Conservation (phyloP, 2,329 filamentous ascomycete genomes). For the Harringtonia lauricola region DNA sequence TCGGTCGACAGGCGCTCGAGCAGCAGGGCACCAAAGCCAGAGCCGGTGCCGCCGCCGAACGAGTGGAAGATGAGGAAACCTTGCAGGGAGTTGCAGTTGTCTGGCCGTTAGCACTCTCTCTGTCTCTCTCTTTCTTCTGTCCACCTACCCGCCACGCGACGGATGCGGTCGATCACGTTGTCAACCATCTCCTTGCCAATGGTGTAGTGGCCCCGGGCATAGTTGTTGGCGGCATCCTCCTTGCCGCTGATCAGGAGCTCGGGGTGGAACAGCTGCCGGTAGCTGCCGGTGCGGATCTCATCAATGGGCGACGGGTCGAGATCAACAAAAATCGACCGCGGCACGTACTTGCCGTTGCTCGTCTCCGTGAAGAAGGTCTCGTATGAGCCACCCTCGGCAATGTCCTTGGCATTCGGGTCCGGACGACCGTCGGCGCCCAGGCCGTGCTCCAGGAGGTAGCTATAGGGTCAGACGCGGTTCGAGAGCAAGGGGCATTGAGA, state of each 20-base stretch:
- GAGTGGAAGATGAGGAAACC: conserved; percentile 68
- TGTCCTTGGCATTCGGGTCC: conserved; percentile 48
- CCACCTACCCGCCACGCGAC: conserved; percentile 56
- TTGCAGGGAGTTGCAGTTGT: conserved; percentile 63
- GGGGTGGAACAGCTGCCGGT: conserved; percentile 61
- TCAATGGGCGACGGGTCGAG: conserved; percentile 64
- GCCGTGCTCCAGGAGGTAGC: conserved; percentile 64
- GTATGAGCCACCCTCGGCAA: conserved; percentile 51
- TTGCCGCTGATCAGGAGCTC: conserved; percentile 64
- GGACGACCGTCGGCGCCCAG: conserved; percentile 53
- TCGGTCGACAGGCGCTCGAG: conserved; percentile 63
- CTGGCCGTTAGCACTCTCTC: conserved; percentile 28
- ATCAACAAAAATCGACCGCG: conserved; percentile 62
- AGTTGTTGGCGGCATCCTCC: conserved; percentile 70
- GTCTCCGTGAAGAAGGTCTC: conserved; percentile 69
- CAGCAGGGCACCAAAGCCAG: conserved; percentile 60
- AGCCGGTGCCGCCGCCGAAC: conserved; percentile 62
- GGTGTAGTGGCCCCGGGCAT: conserved; percentile 66
- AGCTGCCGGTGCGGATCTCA: conserved; percentile 58
- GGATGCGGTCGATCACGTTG: conserved; percentile 57
- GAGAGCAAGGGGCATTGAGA: too few relatives aligned
- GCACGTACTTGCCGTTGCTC: conserved; percentile 60
- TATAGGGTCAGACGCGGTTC: conserved; percentile 20
- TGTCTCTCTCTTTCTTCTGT: too few relatives aligned
- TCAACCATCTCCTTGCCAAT: conserved; percentile 69